Evolutionary conservation across 2,329 filamentous ascomycete genomes (phyloP), one percentile per base, ranked within the genome.

Genomic region (Dothideomycetes sp.): DNA sequence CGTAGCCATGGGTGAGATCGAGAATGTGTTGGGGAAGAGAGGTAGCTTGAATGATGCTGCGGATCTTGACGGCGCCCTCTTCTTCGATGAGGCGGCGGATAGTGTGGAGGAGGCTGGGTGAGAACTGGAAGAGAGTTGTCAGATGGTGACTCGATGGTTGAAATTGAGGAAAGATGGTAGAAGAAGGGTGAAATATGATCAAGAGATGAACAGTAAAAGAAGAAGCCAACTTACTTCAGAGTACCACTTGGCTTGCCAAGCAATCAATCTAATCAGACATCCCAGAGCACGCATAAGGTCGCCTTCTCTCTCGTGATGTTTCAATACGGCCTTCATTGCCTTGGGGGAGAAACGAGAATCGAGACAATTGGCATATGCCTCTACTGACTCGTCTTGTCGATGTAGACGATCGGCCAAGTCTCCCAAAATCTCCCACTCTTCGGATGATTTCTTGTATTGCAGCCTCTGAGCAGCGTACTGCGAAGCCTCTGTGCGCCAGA

Each of bases 171-270:
- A n/a, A n/a, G n/a, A 48, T 34, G 49, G 42, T 39, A 34, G 33
- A 11, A 17, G 19, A 19, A 34, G 17, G 17, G 22, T 18, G 29
- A 12, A 32, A 11, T 27, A 7, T 27, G 7, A 27, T 12, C 7
- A 12, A 27, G 22, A 32, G 40, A 5, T 17, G 12, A 19, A 7
- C 16, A 31, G 17, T 8, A n/a, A 4, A 16, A 46, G 49, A 16
- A 50, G 7, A 24, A 15, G 11, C 15, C 1, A 16, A 46, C 65
- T 53, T 61, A 81, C 78, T 74, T 98, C 91, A 41, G 88, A 95
- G 66, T 98, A 98, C 91, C 91, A 98, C 50, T 91, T 75, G 64
- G 95, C 98, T 65, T 98, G 91, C 91, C 91, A 98, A 10, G 89
- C 91, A 24, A 96, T 85, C 31, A 98, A 69, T 38, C 87, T 73